phyloP scores from a whole-genome alignment of 768 basidiomycete species.

The Clavulina sp. region DNA sequence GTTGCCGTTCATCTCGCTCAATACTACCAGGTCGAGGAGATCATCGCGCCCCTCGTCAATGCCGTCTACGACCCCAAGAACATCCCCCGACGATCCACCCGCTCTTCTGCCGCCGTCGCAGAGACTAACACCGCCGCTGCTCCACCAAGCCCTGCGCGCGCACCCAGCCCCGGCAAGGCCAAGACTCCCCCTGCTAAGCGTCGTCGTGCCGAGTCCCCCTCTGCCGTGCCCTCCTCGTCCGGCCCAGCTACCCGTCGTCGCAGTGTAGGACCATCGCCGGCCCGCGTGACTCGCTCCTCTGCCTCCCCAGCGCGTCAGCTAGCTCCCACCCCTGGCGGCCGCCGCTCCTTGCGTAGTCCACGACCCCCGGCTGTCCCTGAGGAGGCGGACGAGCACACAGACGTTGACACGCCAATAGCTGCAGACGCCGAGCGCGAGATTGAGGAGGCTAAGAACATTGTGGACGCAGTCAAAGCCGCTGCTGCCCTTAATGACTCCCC shows the following conservation, averaged over 20 bases:
- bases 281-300: neutral
- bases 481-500: slow-evolving; percentile 8
- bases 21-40: slow-evolving; percentile 40
- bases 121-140: neutral
- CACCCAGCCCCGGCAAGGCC: neutral
- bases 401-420: slow-evolving; percentile 30
- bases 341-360: slow-evolving; percentile 12
- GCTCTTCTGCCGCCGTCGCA: slow-evolving; percentile 9
- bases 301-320: neutral
- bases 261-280: too few species aligned
- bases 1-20: slow-evolving; percentile 52
- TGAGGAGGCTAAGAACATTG: slow-evolving; percentile 58
- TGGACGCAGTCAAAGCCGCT: slow-evolving; percentile 34
- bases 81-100: slow-evolving; percentile 57
- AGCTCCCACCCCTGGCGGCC: neutral
- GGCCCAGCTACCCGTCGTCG: neutral
- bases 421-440: slow-evolving; percentile 55
- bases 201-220: neutral
- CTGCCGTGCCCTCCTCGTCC: neutral
- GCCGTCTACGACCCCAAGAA: slow-evolving; percentile 62
- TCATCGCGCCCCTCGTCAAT: slow-evolving; percentile 47
- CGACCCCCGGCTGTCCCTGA: slow-evolving; percentile 12
- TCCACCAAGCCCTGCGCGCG: neutral
- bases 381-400: slow-evolving; percentile 27
- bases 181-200: neutral